Percentiles rank a stretch among this genome's conserved stretches.
phyloP scores from a whole-genome alignment of 2,329 filamentous ascomycete species.

The Trichoderma oligosporum region DNA sequence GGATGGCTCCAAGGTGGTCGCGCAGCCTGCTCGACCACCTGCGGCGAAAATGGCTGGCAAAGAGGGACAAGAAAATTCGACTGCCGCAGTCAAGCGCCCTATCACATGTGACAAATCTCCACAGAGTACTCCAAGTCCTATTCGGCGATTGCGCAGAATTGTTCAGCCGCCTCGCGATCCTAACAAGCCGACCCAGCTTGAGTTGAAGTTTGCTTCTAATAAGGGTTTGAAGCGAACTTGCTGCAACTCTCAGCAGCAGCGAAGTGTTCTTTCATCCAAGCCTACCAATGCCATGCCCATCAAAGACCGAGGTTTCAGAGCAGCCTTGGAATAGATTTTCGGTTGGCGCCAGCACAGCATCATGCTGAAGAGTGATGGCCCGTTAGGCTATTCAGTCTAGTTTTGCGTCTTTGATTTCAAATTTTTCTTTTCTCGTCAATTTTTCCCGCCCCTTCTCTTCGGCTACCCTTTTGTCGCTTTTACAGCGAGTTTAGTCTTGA shows the following conservation, averaged over 20 bases:
- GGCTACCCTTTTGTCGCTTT: slow-evolving; percentile 18
- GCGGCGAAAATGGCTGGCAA: neutral
- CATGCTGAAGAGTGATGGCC: neutral
- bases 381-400: neutral
- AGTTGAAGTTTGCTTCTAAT: slow-evolving; percentile 10
- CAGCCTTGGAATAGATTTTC: slow-evolving; percentile 23
- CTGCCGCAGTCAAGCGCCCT: neutral
- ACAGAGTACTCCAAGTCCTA: neutral
- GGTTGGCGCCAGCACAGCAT: slow-evolving; percentile 12
- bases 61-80: neutral
- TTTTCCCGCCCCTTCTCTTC: neutral
- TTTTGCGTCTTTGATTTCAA: neutral
- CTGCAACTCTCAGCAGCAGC: neutral
- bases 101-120: neutral
- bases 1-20: neutral
- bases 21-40: neutral
- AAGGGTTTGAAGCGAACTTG: neutral
- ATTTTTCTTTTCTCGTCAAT: neutral
- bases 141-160: neutral
- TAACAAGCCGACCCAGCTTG: slow-evolving; percentile 1
- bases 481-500: slow-evolving; percentile 10
- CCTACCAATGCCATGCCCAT: slow-evolving; percentile 2
- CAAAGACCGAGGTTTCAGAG: slow-evolving; percentile 10
- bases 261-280: neutral
- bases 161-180: neutral